Evolutionary conservation across 805 yeast species (phyloP).

Genomic region (Wickerhamomyces pijperi): DNA sequence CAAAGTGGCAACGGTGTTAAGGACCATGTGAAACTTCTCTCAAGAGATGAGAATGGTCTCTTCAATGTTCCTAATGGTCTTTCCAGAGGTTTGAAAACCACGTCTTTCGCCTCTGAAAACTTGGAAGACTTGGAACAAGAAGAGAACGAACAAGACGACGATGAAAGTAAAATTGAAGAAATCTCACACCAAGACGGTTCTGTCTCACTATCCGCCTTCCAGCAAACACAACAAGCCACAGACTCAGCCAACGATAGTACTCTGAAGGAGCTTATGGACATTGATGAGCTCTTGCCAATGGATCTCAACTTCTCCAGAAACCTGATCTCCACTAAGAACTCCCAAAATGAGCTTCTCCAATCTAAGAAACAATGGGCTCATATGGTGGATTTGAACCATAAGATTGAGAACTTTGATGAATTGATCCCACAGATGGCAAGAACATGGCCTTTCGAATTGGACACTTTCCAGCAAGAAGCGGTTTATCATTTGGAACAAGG

Average conservation of each 20-base stretch:
- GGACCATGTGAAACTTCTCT: conserved; percentile 30
- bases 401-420: conserved; percentile 74
- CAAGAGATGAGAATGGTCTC: conserved; percentile 63
- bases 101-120: conserved; percentile 1
- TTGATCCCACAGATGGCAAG: conserved; percentile 90
- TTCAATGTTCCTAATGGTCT: conserved; percentile 81
- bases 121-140: conserved; percentile 12
- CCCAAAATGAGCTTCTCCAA: conserved; percentile 1
- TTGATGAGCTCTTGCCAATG: conserved; percentile 40
- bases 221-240: neutral
- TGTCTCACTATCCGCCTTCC: neutral
- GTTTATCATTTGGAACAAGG: conserved; percentile 94
- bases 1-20: conserved; percentile 24
- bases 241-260: conserved; percentile 1
- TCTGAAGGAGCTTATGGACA: conserved; percentile 20
- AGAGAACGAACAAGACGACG: conserved; percentile 15
- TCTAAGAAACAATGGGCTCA: conserved; percentile 82
- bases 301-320: conserved; percentile 36
- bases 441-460: conserved; percentile 89
- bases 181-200: neutral
- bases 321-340: conserved; percentile 12
- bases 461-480: conserved; percentile 94
- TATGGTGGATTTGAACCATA: conserved; percentile 77
- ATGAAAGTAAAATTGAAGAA: conserved; percentile 14
- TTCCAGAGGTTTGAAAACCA: conserved; percentile 46